These are phyloP conservation scores for Peniophora sp. DNA, from an alignment of 1,284 basidiomycete genomes.

Conservation along the genomic window DNA sequence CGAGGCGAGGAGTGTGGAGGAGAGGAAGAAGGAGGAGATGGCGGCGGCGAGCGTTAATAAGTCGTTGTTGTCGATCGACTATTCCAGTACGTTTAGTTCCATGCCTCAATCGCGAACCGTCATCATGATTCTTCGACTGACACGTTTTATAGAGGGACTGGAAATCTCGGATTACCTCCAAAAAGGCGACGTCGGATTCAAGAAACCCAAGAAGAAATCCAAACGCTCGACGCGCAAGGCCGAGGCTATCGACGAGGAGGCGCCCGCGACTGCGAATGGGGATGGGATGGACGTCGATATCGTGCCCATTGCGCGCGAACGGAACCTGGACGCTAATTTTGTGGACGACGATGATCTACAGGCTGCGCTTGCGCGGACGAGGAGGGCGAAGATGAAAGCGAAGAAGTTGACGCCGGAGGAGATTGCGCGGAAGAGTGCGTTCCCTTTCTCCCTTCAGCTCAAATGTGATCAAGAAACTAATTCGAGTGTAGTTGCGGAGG, in stretches of 20 bases:
- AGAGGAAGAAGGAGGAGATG: conserved; percentile 45
- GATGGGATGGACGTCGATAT: conserved; percentile 76
- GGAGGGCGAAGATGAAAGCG: conserved; percentile 74
- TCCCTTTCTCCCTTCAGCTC: conserved; percentile 5
- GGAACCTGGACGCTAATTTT: conserved; percentile 80
- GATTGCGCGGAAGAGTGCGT: conserved; percentile 72
- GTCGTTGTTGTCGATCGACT: conserved; percentile 82
- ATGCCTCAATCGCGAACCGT: neutral
- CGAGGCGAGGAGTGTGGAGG: conserved; percentile 24
- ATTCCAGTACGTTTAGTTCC: conserved; percentile 59
- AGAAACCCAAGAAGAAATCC: conserved; percentile 94
- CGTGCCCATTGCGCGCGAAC: conserved; percentile 48
- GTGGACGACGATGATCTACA: conserved; percentile 99
- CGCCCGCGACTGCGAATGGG: conserved; percentile 23
- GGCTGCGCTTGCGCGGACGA: conserved; percentile 81
- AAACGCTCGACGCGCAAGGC: conserved; percentile 71
- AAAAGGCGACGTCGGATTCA: conserved; percentile 90
- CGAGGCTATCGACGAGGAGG: conserved; percentile 56
- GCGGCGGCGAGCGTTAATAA: conserved; percentile 66
- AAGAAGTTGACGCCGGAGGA: conserved; percentile 82
- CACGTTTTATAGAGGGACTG: conserved; percentile 62
- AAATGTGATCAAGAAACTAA: conserved; percentile 6
- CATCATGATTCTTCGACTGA: conserved; percentile 9
- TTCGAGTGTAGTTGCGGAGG: conserved; percentile 50
- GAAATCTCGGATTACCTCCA: conserved; percentile 84